Evolutionary conservation across 2,329 filamentous ascomycete genomes (phyloP), one percentile per base, ranked within the genome.

Genomic region (Cryphonectria carpinicola): DNA sequence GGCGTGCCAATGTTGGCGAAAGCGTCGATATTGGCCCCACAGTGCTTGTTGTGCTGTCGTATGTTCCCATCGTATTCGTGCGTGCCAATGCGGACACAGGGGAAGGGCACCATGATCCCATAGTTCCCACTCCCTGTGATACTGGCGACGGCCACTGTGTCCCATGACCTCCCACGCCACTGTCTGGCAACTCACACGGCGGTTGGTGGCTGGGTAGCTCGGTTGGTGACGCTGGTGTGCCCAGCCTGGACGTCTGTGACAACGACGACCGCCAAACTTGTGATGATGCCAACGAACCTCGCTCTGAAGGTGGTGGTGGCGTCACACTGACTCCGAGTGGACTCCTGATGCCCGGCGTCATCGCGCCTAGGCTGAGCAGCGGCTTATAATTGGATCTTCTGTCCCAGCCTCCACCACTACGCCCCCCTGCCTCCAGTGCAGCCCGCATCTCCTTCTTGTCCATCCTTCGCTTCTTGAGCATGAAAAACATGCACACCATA

Each of bases 71-170:
- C 4, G 54, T 67, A 17, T 67, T 67, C 4, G 70, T 58, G 10
- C 64, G 52, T 49, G 49, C 37, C 14, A 49, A 25, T 22, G 70
- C 37, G 6, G 70, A 71, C 5, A 66, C 25, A 2, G 70, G 70
- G n/a, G 70, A 71, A 1, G 70, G 70, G 35, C 37, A 66, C 70
- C 70, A 71, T 1, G 70, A 64, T 0, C 56, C 66, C 66, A 62
- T 54, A 5, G 66, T 66, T 43, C 65, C 65, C 25, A n/a, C 35
- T 32, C 65, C 65, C 17, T 66, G 65, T 43, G 65, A 66, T 32
- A 68, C 35, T 7, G 69, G 69, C 5, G 69, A 62, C 17, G 69
- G 69, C 69, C 69, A 71, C 17, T 37, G 61, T 13, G 69, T 67
- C 22, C 28, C 19, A 10, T 56, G 37, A 8, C 52, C 41, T 4